Evolutionary conservation across 2,329 filamentous ascomycete genomes (phyloP).

Genomic region (Cylindrodendrum hubeiense): DNA sequence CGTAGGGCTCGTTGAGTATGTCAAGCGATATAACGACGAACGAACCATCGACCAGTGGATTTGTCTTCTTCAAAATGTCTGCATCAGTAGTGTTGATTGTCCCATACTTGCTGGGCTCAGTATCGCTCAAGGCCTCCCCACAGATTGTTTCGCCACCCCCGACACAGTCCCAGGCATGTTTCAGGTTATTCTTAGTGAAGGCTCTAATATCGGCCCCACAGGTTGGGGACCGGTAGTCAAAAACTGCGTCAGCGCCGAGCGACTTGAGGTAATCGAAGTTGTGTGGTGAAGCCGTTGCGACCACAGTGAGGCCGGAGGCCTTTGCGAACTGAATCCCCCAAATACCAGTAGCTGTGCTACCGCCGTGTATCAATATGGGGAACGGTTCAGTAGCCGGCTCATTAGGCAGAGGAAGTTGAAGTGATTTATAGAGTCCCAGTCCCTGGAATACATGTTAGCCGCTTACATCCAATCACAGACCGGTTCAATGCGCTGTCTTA

Average conservation of each 20-base stretch:
- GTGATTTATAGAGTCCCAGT: neutral
- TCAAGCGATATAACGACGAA: neutral
- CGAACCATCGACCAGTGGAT: constrained; percentile 21
- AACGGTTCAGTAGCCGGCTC: constrained; percentile 51
- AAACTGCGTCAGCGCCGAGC: constrained; percentile 57
- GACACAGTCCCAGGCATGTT: neutral
- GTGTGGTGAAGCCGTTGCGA: constrained; percentile 52
- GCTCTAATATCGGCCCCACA: constrained; percentile 42
- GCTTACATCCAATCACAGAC: too few species aligned
- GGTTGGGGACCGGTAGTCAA: constrained; percentile 56
- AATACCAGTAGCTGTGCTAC: constrained; percentile 67
- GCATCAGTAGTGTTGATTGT: constrained; percentile 2
- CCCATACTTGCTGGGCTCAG: constrained; percentile 32
- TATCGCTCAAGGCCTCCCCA: neutral
- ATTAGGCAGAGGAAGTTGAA: constrained; percentile 53
- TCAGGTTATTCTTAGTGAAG: constrained; percentile 29
- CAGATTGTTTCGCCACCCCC: neutral
- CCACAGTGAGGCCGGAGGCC: constrained; percentile 50
- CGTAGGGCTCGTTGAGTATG: too few species aligned
- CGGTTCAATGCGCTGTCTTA: too few species aligned
- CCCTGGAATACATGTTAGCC: too few species aligned
- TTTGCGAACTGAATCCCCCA: constrained; percentile 60
- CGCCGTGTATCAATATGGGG: constrained; percentile 58
- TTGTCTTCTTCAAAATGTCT: constrained; percentile 2
- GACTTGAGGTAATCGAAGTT: constrained; percentile 50